Base-by-base conservation (phyloP, 169 alveolate genomes). In the Plasmodium fragile region DNA sequence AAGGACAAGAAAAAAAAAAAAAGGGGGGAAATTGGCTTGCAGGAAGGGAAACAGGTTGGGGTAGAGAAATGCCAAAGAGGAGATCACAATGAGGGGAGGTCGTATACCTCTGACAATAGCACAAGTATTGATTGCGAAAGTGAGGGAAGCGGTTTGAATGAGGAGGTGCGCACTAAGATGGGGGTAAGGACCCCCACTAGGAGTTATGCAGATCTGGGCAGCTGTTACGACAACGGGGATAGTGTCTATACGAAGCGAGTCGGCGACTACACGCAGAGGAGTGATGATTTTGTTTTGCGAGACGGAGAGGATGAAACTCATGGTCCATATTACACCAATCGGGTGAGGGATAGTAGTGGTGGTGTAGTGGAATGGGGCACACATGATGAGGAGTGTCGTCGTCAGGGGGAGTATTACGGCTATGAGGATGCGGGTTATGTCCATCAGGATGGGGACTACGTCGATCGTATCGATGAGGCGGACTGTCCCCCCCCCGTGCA, bases 1-100 rank as follows among this genome's bases (percentile, higher is more conserved):
- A 71, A 41, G 7, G 78, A 78, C 53, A 87, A 34, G 53, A 73
- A 52, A 77, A 18, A 45, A 72, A 80, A 32, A 49, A 41, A 70
- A 80, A 41, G 53, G 18, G 53, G 18, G 4, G 36, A 41, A 41
- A 80, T 25, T 4, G 52, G 1, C 36, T 7, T 16, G 0, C 13
- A 65, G 75, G 36, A 65, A 22, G 30, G 75, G 0, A 65, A 22
- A 16, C 41, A 65, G 4, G 4, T 4, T 8, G 30, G n/a, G 1
- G 30, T 28, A n/a, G 36, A 65, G 30, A 28, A 28, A 28, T 28
- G 41, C 36, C 75, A 16, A 65, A 59, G 34, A 7, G 30, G n/a
- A 13, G 41, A 28, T 65, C 13, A 65, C 75, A 25, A 5, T 22
- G 75, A 28, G 30, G 25, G 36, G 75, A 65, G 11, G 75, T 65